A percentile compares a stretch with the other conserved stretches of the same genome.
phyloP scores from a whole-genome alignment of 768 basidiomycete genomes.

The Clathrus columnatus region DNA sequence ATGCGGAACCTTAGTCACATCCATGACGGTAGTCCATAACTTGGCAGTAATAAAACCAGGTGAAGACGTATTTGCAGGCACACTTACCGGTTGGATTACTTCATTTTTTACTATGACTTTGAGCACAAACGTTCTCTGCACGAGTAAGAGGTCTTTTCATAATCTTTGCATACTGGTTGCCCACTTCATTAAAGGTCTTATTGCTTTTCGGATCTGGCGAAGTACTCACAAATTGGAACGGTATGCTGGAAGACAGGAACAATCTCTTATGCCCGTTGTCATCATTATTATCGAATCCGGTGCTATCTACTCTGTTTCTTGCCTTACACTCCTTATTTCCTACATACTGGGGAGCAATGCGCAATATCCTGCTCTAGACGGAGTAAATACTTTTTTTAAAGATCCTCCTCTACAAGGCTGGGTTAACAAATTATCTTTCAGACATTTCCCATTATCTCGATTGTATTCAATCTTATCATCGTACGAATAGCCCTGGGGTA shows the following conservation, averaged over 20 bases:
- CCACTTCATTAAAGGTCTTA: not conserved
- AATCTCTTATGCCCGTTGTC: conserved; percentile 1
- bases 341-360: not conserved
- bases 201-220: not conserved
- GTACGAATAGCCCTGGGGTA: not conserved
- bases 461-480: not conserved
- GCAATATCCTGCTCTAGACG: conserved; percentile 3
- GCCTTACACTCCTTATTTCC: not conserved
- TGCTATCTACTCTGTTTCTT: not conserved
- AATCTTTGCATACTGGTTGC: not conserved
- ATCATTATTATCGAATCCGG: not conserved
- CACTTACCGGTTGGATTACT: not conserved
- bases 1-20: not conserved
- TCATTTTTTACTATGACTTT: not conserved
- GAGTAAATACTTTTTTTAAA: not conserved
- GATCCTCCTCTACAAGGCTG: no score
- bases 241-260: not conserved
- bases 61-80: not conserved
- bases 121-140: not conserved
- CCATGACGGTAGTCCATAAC: not conserved
- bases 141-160: not conserved
- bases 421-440: not conserved
- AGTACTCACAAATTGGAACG: not conserved
- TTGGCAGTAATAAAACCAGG: not conserved
- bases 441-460: not conserved